Evolutionary conservation across 495 filamentous ascomycete genomes (phyloP).

Genomic region (Aspergillus steynii): DNA sequence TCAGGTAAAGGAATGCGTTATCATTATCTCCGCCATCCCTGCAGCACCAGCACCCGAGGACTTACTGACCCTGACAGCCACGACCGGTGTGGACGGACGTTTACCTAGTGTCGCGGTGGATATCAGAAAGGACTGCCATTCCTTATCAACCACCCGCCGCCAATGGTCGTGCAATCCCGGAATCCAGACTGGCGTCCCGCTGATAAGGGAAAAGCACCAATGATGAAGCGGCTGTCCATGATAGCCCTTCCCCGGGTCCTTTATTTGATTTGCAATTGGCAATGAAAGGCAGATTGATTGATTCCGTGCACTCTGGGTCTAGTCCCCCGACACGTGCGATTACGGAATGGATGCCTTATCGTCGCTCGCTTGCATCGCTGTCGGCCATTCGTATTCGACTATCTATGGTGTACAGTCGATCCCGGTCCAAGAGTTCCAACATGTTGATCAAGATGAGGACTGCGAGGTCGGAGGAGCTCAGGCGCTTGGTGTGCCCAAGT

Average conservation of each 20-base stretch:
- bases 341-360: conserved; percentile 8
- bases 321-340: not conserved
- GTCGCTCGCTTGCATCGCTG: not conserved
- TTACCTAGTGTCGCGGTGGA: not conserved
- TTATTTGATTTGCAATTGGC: not conserved
- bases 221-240: not conserved
- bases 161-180: not conserved
- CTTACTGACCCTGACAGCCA: no score
- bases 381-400: not conserved
- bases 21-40: conserved; percentile 1
- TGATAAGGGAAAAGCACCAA: not conserved
- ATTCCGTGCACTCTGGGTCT: no score
- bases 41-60: not conserved
- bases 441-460: conserved; percentile 18
- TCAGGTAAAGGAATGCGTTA: conserved; percentile 9
- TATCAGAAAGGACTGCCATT: not conserved
- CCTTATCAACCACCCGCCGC: not conserved
- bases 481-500: not conserved
- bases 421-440: not conserved
- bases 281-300: not conserved
- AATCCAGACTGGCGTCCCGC: not conserved
- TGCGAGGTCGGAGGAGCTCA: conserved; percentile 33
- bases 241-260: not conserved
- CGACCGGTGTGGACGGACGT: no score
- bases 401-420: not conserved